phyloP scores from a whole-genome alignment of 2,329 filamentous ascomycete species.

The Aspergillus uvarum region DNA sequence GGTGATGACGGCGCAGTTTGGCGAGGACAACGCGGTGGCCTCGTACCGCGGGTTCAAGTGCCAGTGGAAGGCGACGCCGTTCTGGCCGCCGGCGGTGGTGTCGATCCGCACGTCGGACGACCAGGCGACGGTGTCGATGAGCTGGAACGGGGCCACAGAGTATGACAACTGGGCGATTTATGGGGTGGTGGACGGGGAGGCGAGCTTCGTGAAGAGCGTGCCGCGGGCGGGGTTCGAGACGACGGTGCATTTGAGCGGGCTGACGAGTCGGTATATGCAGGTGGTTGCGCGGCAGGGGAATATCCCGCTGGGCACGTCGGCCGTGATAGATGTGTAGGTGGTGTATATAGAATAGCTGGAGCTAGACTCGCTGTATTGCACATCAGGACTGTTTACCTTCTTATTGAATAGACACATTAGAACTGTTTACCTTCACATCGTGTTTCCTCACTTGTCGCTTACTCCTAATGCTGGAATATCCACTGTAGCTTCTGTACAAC shows the following conservation, averaged over 20 bases:
- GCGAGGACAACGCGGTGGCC: slow-evolving; percentile 27
- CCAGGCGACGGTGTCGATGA: slow-evolving; percentile 34
- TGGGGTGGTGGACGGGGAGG: slow-evolving; percentile 20
- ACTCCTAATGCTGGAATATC: no score
- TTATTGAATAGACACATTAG: no score
- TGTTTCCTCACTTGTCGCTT: no score
- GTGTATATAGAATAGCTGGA: neutral
- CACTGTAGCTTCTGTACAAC: no score
- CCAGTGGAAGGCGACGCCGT: slow-evolving; percentile 35
- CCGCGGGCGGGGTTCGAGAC: slow-evolving; percentile 18
- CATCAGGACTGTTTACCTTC: no score
- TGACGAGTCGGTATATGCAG: slow-evolving; percentile 25
- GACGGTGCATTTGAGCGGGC: slow-evolving; percentile 18
- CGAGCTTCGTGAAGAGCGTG: slow-evolving; percentile 17
- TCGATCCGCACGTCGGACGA: slow-evolving; percentile 16
- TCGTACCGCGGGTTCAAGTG: slow-evolving; percentile 40
- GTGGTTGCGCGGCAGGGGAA: slow-evolving; percentile 31
- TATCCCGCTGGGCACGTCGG: slow-evolving; percentile 24
- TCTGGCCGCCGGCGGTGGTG: slow-evolving; percentile 28
- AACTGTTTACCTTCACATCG: no score
- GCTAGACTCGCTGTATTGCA: no score
- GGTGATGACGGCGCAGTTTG: slow-evolving; percentile 36
- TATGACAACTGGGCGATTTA: slow-evolving; percentile 39
- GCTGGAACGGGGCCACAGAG: slow-evolving; percentile 42
- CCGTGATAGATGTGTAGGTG: slow-evolving; percentile 12